Evolutionary conservation across 2,329 filamentous ascomycete species (phyloP).

Genomic region (Aspergillus glaucus): DNA sequence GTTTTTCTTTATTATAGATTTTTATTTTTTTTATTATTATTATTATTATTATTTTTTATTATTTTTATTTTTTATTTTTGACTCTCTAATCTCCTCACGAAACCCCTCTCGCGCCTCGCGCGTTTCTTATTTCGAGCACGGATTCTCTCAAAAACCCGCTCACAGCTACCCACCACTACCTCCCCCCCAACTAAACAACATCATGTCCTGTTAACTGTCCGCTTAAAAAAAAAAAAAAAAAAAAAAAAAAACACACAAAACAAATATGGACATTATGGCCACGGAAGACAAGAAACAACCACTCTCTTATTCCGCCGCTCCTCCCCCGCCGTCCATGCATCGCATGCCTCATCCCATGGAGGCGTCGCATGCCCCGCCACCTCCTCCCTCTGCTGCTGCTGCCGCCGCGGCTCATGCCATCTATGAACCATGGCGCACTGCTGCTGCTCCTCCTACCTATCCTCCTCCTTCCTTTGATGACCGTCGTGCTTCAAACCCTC

Average conservation of each 20-base stretch:
- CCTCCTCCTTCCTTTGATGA: constrained; percentile 13
- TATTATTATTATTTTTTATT: constrained; percentile 3
- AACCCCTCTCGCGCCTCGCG: background rate
- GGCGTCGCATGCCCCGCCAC: constrained; percentile 20
- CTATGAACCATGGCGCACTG: constrained; percentile 28
- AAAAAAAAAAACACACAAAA: background rate
- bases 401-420: constrained; percentile 26
- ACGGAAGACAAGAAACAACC: constrained; percentile 21
- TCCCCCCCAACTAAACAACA: background rate
- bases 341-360: constrained; percentile 27
- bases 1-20: constrained; percentile 4
- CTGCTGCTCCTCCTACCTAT: constrained; percentile 25
- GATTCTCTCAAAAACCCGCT: no score
- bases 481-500: constrained; percentile 23
- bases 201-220: background rate
- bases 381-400: constrained; percentile 27
- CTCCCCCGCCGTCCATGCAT: constrained; percentile 21
- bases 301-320: constrained; percentile 16
- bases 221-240: background rate
- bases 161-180: background rate
- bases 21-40: constrained; percentile 3
- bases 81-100: constrained; percentile 1
- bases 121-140: background rate
- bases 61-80: constrained; percentile 2
- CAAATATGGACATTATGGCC: constrained; percentile 21